Evolutionary conservation across 768 basidiomycete genomes (phyloP).

Genomic region (Russula emetica): DNA sequence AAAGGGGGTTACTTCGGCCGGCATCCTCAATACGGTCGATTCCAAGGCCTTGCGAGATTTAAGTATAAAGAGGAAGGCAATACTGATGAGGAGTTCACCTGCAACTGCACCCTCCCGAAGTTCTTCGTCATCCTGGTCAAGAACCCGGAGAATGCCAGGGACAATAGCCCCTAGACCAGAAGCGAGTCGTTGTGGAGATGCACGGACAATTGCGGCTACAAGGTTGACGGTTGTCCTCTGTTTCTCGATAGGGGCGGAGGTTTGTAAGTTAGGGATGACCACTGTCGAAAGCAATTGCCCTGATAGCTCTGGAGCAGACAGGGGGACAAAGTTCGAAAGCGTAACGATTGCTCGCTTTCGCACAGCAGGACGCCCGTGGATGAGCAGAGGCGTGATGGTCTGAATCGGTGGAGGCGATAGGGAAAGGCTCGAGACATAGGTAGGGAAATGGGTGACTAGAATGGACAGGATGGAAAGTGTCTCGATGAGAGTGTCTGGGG

Average conservation of each 20-base stretch:
- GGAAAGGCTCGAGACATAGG: conserved; percentile 51
- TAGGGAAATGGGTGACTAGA: conserved; percentile 79
- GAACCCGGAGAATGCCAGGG: conserved; percentile 64
- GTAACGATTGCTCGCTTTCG: conserved; percentile 90
- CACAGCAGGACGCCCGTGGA: conserved; percentile 77
- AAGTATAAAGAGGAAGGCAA: background rate
- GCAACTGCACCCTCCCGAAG: conserved; percentile 73
- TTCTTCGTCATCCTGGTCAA: conserved; percentile 77
- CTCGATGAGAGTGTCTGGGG: conserved; percentile 79
- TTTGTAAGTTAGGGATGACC: conserved; percentile 55
- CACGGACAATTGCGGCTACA: conserved; percentile 72
- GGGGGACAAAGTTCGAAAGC: conserved; percentile 76
- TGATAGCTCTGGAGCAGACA: conserved; percentile 61
- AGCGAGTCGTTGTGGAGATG: conserved; percentile 64
- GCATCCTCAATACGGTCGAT: conserved; percentile 76
- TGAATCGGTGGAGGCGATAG: conserved; percentile 56
- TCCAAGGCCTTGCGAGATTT: conserved; percentile 66
- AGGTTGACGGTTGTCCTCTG: conserved; percentile 77
- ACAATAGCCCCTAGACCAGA: conserved; percentile 59
- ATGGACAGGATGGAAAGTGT: conserved; percentile 83
- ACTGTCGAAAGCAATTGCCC: conserved; percentile 52
- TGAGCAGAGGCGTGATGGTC: conserved; percentile 66
- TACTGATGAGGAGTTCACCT: conserved; percentile 41
- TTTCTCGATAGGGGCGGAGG: conserved; percentile 55
- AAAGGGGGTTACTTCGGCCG: conserved; percentile 74